Evolutionary conservation across 306 rosid genomes (phyloP), one percentile per base, ranked within the genome.

Genomic region (Trichosanthes cucumerina): DNA sequence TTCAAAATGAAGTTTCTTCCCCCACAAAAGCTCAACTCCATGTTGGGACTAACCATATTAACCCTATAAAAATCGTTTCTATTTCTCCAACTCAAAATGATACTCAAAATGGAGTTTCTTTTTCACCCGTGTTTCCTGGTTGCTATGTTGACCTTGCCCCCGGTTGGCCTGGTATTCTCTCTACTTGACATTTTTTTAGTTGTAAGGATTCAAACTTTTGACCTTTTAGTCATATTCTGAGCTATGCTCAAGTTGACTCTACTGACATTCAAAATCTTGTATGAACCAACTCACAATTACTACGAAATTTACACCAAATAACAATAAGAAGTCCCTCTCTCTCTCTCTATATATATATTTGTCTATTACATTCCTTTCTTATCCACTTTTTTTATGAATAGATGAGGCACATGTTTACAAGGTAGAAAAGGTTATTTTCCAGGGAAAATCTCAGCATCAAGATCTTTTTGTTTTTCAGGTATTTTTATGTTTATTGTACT

Each of bases 401-500:
- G 89, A 85, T 24, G 82, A 83, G 66, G 87, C 82, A 38, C 87
- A 86, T 36, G 43, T 79, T 1, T 81, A 43, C 31, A 81, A 83
- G 84, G 72, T 79, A 52, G 84, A 86, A n/a, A 79, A 83, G 64
- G 59, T 79, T 69, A 57, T 84, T 58, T 86, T 86, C 76, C 82
- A 81, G 3, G 85, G 80, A 46, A 83, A 86, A 74, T 81, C 87
- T 16, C 78, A 86, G 38, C 81, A 53, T 58, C 87, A 86, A 65
- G 84, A 83, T 57, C 62, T 86, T 70, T 72, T 83, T 15, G 89
- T 86, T 44, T 83, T 86, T 76, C 71, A 86, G 89, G 89, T 84
- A 62, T 7, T 38, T 60, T 39, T 16, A 8, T 13, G 14, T 34
- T 6, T 14, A 36, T 33, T 56, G 0, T 47, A 50, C 0, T 33